phyloP scores from a whole-genome alignment of 768 basidiomycete genomes.

The Collybiopsis confluens region DNA sequence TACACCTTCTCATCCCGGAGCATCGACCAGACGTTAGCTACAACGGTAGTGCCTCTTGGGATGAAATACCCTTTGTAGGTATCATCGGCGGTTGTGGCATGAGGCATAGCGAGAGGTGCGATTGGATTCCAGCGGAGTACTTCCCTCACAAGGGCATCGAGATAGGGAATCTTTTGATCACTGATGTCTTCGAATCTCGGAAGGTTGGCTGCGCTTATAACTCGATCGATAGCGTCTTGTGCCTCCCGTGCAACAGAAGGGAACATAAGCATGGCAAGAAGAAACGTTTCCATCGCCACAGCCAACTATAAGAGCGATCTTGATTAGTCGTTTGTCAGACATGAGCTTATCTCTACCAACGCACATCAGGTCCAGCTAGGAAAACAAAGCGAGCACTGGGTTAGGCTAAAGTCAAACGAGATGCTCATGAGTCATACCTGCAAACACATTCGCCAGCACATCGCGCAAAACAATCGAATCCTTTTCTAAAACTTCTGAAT shows the following conservation, averaged over 20 bases:
- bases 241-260: slow-evolving; percentile 20
- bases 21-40: slow-evolving; percentile 15
- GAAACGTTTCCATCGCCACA: slow-evolving; percentile 7
- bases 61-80: slow-evolving; percentile 26
- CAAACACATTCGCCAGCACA: neutral
- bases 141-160: slow-evolving; percentile 20
- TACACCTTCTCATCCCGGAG: slow-evolving; percentile 17
- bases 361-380: neutral
- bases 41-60: slow-evolving; percentile 22
- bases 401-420: neutral
- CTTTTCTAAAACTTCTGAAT: neutral
- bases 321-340: neutral
- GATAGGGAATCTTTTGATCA: slow-evolving; percentile 16
- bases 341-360: neutral
- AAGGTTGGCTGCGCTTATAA: slow-evolving; percentile 16
- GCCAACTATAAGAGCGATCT: neutral
- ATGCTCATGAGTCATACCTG: neutral
- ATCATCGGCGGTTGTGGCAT: slow-evolving; percentile 22
- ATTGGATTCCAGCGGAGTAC: slow-evolving; percentile 18
- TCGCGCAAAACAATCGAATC: neutral
- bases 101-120: slow-evolving; percentile 19
- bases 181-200: slow-evolving; percentile 18
- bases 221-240: slow-evolving; percentile 22
- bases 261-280: slow-evolving; percentile 21
- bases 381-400: neutral